These are phyloP conservation scores for Fusarium avenaceum DNA, from an alignment of 2,329 filamentous ascomycete genomes.

Conservation along the genomic window DNA sequence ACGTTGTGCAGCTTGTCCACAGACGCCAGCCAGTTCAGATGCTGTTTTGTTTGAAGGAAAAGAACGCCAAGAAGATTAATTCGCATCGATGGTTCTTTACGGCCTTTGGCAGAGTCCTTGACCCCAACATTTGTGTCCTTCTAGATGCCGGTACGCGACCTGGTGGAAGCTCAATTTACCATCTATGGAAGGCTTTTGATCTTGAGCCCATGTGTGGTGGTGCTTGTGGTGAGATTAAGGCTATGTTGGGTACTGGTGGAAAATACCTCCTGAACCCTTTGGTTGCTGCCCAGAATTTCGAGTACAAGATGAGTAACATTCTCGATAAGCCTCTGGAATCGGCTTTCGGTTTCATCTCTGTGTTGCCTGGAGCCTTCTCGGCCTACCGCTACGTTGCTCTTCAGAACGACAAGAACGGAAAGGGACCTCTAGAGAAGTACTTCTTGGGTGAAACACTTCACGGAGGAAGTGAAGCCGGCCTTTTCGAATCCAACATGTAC, in stretches of 20 bases:
- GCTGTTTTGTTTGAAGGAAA: slow-evolving; percentile 98
- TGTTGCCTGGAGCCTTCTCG: slow-evolving; percentile 97
- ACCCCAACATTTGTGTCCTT: slow-evolving; percentile 96
- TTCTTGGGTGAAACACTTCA: slow-evolving; percentile 98
- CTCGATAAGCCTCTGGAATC: slow-evolving; percentile 98
- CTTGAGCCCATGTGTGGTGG: slow-evolving; percentile 97
- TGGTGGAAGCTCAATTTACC: slow-evolving; percentile 94
- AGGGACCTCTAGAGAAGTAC: slow-evolving; percentile 95
- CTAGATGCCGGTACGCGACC: slow-evolving; percentile 97
- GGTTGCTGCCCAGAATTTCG: slow-evolving; percentile 97
- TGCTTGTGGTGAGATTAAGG: slow-evolving; percentile 98
- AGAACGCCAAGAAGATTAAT: slow-evolving; percentile 99
- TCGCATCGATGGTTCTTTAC: slow-evolving; percentile 99
- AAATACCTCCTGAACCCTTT: slow-evolving; percentile 93
- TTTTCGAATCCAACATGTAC: slow-evolving; percentile 99
- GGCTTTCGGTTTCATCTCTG: slow-evolving; percentile 96
- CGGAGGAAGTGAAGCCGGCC: slow-evolving; percentile 88
- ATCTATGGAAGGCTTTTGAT: slow-evolving; percentile 98
- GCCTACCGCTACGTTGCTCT: slow-evolving; percentile 95
- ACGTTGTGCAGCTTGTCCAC: slow-evolving; percentile 84
- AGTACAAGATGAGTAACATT: slow-evolving; percentile 99
- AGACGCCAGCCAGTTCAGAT: slow-evolving; percentile 94
- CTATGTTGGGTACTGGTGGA: slow-evolving; percentile 88
- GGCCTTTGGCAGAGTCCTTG: slow-evolving; percentile 90
- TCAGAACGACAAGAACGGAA: slow-evolving; percentile 95